phyloP scores from a whole-genome alignment of 75 land plant species.

The Pseudotsuga menziesii region DNA sequence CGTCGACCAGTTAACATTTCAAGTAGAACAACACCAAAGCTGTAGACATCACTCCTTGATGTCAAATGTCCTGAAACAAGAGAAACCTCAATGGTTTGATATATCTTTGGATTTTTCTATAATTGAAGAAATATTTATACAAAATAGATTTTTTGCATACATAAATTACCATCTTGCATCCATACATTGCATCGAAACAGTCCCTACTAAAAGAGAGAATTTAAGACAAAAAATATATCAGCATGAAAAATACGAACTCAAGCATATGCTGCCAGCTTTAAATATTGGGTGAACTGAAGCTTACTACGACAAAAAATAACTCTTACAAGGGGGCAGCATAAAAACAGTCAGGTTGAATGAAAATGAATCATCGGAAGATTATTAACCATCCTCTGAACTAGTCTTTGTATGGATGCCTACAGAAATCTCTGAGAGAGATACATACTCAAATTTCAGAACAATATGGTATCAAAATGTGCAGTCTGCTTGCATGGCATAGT shows the following conservation, averaged over 20 bases:
- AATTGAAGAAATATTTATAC: not conserved
- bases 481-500: not conserved
- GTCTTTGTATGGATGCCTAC: not conserved
- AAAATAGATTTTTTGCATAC: too few species aligned
- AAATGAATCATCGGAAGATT: not conserved
- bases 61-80: conserved; percentile 52
- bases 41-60: conserved; percentile 62
- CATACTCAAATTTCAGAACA: too few species aligned
- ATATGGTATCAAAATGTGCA: not conserved
- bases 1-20: conserved; percentile 58
- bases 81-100: not conserved
- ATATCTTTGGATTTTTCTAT: not conserved
- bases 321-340: not conserved
- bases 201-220: not conserved
- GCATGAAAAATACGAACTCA: not conserved
- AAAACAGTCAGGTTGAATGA: not conserved
- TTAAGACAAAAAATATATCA: too few species aligned
- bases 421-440: not conserved
- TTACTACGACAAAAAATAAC: not conserved
- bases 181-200: not conserved
- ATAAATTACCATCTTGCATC: not conserved
- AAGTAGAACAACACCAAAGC: conserved; percentile 64
- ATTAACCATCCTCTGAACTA: not conserved
- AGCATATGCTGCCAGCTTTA: not conserved
- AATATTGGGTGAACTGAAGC: not conserved